Percentiles rank a stretch among this genome's conserved stretches.
Evolutionary conservation across 2,329 filamentous ascomycete genomes (phyloP).

Genomic region (Colletotrichum eleusines): DNA sequence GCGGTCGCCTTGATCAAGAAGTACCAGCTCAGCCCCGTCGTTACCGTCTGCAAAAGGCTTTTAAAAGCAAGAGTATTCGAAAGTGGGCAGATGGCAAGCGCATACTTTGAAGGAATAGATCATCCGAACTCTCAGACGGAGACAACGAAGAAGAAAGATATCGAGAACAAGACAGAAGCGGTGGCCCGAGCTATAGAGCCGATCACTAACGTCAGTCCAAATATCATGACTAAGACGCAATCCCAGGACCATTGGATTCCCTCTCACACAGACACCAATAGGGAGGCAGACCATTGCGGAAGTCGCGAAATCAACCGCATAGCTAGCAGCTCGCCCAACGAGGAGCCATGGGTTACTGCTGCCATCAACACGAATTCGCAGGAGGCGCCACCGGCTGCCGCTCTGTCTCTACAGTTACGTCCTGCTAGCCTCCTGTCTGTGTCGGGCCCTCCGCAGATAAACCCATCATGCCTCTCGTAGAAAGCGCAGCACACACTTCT

Average conservation of each 20-base stretch:
- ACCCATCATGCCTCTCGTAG: background rate
- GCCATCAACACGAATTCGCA: background rate
- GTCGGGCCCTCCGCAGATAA: background rate
- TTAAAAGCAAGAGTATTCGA: background rate
- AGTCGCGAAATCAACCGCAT: too few species aligned
- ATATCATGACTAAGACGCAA: background rate
- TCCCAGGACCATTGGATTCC: background rate
- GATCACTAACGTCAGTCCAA: background rate
- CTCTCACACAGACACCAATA: background rate
- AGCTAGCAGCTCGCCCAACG: background rate
- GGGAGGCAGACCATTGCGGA: background rate
- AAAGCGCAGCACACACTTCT: slow-evolving; percentile 5
- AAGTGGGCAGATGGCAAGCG: background rate
- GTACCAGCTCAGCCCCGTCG: background rate
- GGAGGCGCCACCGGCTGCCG: background rate
- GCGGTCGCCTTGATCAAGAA: background rate
- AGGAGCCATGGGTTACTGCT: too few species aligned
- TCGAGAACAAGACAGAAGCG: background rate
- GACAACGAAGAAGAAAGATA: background rate
- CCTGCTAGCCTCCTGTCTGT: background rate
- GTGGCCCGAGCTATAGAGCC: background rate
- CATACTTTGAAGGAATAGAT: background rate
- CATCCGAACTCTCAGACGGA: background rate
- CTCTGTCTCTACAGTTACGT: background rate
- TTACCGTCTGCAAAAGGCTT: background rate